A percentile compares a stretch with the other conserved stretches of the same genome.
Evolutionary conservation across 2,329 filamentous ascomycete species (phyloP).

Genomic region (Claviceps pusilla): DNA sequence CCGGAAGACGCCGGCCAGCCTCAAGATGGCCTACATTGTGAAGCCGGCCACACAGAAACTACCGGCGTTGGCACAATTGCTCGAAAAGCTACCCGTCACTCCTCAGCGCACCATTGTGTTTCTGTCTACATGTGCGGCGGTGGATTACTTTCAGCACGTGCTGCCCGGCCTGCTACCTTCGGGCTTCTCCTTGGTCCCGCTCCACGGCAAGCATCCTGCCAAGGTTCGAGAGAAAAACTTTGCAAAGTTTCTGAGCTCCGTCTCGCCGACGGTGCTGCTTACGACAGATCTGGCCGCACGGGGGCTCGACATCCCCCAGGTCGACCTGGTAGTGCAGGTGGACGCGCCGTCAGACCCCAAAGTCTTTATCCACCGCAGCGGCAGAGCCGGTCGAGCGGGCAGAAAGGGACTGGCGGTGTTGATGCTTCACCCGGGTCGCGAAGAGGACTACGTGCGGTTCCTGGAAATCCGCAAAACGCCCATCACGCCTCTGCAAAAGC

Average conservation of each 20-base stretch:
- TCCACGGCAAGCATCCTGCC: conserved; percentile 85
- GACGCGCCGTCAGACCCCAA: conserved; percentile 78
- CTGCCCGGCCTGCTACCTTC: conserved; percentile 57
- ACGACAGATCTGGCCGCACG: conserved; percentile 88
- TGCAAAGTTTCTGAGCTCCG: conserved; percentile 58
- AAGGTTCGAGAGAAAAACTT: conserved; percentile 85
- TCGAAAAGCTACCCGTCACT: conserved; percentile 52
- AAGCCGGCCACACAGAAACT: conserved; percentile 68
- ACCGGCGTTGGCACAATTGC: conserved; percentile 54
- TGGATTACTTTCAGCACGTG: conserved; percentile 83
- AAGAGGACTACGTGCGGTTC: conserved; percentile 83
- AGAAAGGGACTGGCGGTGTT: conserved; percentile 73
- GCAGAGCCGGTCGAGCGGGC: conserved; percentile 78
- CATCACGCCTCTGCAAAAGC: conserved; percentile 46
- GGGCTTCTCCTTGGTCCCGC: conserved; percentile 55
- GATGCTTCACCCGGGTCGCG: conserved; percentile 68
- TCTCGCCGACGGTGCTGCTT: conserved; percentile 64
- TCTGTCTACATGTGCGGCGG: conserved; percentile 81
- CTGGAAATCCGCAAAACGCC: conserved; percentile 78
- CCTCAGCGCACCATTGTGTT: conserved; percentile 85
- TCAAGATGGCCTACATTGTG: conserved; percentile 79
- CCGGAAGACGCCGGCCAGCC: conserved; percentile 73
- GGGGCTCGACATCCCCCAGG: conserved; percentile 79
- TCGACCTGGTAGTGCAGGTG: conserved; percentile 81
- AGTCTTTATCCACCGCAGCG: conserved; percentile 86